Evolutionary conservation across 2,329 filamentous ascomycete species (phyloP).

Genomic region (Ophiostoma novo-ulmi): DNA sequence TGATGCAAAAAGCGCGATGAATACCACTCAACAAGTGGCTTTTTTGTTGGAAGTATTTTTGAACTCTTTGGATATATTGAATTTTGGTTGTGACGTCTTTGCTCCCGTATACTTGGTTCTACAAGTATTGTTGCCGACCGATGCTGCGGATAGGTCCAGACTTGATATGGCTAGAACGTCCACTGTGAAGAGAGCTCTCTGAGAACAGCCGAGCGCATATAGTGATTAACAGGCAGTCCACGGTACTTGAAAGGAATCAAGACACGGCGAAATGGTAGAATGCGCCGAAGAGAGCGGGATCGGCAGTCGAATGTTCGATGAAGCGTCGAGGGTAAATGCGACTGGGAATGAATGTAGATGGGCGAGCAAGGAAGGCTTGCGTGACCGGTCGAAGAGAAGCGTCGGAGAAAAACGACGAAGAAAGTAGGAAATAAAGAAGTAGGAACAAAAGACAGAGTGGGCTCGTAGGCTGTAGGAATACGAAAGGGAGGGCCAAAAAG

Average conservation of each 20-base stretch:
- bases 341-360: not conserved
- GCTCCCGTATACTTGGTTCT: not conserved
- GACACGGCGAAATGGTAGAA: not conserved
- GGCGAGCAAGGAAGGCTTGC: not conserved
- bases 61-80: not conserved
- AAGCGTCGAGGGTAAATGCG: not conserved
- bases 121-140: not conserved
- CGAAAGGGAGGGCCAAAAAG: conserved; percentile 1
- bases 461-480: conserved; percentile 3
- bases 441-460: conserved; percentile 9
- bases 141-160: not conserved
- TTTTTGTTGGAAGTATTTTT: not conserved
- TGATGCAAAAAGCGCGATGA: not conserved
- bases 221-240: not conserved
- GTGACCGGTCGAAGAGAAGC: not conserved
- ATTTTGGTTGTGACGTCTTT: not conserved
- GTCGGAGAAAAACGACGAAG: not conserved
- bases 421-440: conserved; percentile 5
- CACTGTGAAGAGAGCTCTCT: not conserved
- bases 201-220: not conserved
- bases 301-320: not conserved
- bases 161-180: not conserved
- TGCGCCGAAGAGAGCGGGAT: not conserved
- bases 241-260: conserved; percentile 7
- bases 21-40: not conserved